Evolutionary conservation across 176 grass and related monocot genomes (phyloP).

Genomic region (Melocanna baccifera): DNA sequence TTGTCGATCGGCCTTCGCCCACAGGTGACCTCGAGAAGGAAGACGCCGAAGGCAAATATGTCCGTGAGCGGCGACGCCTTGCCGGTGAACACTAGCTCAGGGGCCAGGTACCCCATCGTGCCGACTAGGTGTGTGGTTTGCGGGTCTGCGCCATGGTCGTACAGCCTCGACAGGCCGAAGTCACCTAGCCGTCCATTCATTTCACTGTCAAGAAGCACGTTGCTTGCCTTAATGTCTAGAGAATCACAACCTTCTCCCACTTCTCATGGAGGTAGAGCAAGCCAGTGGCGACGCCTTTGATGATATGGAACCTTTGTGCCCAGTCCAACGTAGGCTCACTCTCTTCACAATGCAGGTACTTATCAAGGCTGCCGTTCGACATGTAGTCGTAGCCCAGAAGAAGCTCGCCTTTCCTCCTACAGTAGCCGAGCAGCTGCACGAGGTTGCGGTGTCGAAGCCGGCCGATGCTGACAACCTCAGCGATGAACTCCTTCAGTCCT

Average conservation of each 20-base stretch:
- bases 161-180: constrained; percentile 11
- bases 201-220: neutral
- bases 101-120: constrained; percentile 9
- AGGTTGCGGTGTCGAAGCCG: constrained; percentile 44
- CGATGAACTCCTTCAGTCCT: constrained; percentile 40
- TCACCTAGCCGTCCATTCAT: constrained; percentile 14
- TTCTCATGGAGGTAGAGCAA: constrained; percentile 22
- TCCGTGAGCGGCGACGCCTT: constrained; percentile 7
- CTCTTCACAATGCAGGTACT: neutral
- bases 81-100: neutral
- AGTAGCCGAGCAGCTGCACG: constrained; percentile 43
- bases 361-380: constrained; percentile 20
- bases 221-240: constrained; percentile 20
- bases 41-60: constrained; percentile 5
- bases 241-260: constrained; percentile 1
- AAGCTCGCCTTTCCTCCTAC: constrained; percentile 44
- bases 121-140: constrained; percentile 19
- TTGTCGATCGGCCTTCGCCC: neutral
- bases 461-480: constrained; percentile 44
- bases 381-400: constrained; percentile 52
- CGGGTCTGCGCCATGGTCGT: constrained; percentile 6
- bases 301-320: neutral
- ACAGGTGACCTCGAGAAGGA: constrained; percentile 12
- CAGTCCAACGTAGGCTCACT: neutral
- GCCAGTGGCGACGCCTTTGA: neutral